Percentiles rank a stretch among this genome's conserved stretches.
These are phyloP conservation scores for Domatiomyces globalis DNA, from an alignment of 2,329 filamentous ascomycete species.

Conservation along the genomic window DNA sequence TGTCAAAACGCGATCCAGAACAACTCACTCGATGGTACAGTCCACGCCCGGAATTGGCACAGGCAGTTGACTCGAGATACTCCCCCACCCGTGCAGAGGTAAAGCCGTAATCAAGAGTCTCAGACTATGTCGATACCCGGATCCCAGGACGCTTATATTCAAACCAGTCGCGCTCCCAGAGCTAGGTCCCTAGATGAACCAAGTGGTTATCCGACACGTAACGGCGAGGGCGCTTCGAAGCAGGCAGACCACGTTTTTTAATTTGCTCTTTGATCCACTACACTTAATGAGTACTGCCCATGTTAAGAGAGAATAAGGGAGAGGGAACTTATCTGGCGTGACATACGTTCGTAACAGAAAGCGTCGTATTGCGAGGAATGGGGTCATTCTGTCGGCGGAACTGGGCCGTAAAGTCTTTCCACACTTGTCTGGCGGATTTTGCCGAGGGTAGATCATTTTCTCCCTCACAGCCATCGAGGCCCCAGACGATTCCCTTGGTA, in stretches of 20 bases:
- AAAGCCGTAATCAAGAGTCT: constrained; percentile 4
- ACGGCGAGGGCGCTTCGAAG: too few relatives aligned
- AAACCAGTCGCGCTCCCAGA: constrained; percentile 3
- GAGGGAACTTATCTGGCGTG: constrained; percentile 1
- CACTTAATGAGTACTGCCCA: too few relatives aligned
- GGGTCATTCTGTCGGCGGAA: constrained; percentile 2
- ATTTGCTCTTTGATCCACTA: too few relatives aligned
- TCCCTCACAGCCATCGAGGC: too few relatives aligned
- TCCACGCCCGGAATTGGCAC: constrained; percentile 2
- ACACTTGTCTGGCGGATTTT: constrained; percentile 2
- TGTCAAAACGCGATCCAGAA: not conserved
- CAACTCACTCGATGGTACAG: constrained; percentile 3
- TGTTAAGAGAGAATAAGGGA: too few relatives aligned
- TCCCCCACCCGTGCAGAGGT: constrained; percentile 3
- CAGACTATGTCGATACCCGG: constrained; percentile 2
- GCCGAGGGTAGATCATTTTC: too few relatives aligned
- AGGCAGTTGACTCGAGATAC: constrained; percentile 4
- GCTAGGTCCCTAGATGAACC: constrained; percentile 2
- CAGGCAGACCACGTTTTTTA: too few relatives aligned
- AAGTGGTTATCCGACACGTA: constrained; percentile 2
- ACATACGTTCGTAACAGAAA: constrained; percentile 3
- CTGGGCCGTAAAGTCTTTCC: constrained; percentile 2
- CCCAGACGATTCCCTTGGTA: too few relatives aligned
- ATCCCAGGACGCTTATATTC: constrained; percentile 4
- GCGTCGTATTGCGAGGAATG: constrained; percentile 2